These are phyloP conservation scores for Biscutella laevigata DNA, from an alignment of 441 rosid species.

Conservation along the genomic window DNA sequence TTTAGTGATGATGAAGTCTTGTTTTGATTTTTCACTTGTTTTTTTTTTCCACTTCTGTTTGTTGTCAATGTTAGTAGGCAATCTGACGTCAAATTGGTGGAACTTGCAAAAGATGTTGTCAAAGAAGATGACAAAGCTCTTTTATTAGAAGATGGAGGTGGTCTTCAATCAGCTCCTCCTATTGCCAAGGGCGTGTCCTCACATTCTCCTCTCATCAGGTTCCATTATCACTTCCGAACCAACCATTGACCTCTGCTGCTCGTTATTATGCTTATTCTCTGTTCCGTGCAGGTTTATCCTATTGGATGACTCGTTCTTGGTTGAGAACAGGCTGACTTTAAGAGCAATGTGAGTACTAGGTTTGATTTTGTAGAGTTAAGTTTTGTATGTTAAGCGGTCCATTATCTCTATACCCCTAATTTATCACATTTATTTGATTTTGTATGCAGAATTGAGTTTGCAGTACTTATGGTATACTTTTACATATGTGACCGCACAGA, in stretches of 20 bases:
- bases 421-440: not conserved
- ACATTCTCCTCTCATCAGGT: constrained; percentile 47
- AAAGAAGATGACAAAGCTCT: constrained; percentile 53
- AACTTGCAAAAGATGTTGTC: constrained; percentile 30
- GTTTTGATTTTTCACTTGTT: not conserved
- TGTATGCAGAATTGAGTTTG: constrained; percentile 45
- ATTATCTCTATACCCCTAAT: not conserved
- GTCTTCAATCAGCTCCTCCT: constrained; percentile 55
- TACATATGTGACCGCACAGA: constrained; percentile 62
- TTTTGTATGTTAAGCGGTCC: not conserved
- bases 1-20: not conserved
- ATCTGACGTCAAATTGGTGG: constrained; percentile 51
- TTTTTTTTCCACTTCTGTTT: constrained; percentile 1
- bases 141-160: constrained; percentile 45
- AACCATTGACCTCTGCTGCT: not conserved
- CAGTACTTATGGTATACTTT: constrained; percentile 41
- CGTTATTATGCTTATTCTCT: not conserved
- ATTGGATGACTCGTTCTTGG: constrained; percentile 60
- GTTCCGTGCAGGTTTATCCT: constrained; percentile 37
- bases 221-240: not conserved
- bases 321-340: constrained; percentile 49
- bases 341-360: constrained; percentile 59
- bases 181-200: constrained; percentile 29
- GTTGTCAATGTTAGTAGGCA: constrained; percentile 39
- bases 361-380: not conserved